Evolutionary conservation across 805 yeast species (phyloP).

Genomic region (Sporopachydermia quercuum): DNA sequence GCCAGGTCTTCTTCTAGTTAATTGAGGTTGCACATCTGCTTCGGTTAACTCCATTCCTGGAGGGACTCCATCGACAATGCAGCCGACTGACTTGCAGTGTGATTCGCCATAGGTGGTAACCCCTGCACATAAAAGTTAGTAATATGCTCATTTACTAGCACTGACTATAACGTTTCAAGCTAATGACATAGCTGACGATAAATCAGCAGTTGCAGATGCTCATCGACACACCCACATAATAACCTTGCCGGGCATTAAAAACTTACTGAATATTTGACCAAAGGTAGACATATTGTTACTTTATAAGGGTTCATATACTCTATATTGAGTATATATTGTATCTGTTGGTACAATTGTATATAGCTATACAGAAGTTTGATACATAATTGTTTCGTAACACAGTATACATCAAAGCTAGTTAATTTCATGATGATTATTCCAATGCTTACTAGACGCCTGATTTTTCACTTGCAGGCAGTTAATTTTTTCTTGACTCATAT

Average conservation of each 20-base stretch:
- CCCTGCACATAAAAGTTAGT: constrained; percentile 19
- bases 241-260: not conserved
- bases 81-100: constrained; percentile 94
- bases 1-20: constrained; percentile 95
- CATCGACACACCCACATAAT: too few species aligned
- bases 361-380: too few species aligned
- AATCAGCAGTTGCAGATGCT: not conserved
- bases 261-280: constrained; percentile 35
- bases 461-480: too few species aligned
- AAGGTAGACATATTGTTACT: constrained; percentile 54
- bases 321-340: too few species aligned
- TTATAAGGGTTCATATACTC: too few species aligned
- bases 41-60: constrained; percentile 82
- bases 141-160: constrained; percentile 2
- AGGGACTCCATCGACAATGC: constrained; percentile 97
- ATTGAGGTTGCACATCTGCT: constrained; percentile 86
- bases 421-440: too few species aligned
- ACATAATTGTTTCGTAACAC: too few species aligned
- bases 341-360: too few species aligned
- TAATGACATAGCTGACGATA: not conserved
- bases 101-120: constrained; percentile 98
- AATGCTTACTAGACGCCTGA: too few species aligned
- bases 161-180: not conserved
- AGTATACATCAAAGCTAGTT: too few species aligned
- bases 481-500: too few species aligned